Base-by-base conservation (phyloP, 2,329 filamentous ascomycete species). In the Fusarium verticillioides region DNA sequence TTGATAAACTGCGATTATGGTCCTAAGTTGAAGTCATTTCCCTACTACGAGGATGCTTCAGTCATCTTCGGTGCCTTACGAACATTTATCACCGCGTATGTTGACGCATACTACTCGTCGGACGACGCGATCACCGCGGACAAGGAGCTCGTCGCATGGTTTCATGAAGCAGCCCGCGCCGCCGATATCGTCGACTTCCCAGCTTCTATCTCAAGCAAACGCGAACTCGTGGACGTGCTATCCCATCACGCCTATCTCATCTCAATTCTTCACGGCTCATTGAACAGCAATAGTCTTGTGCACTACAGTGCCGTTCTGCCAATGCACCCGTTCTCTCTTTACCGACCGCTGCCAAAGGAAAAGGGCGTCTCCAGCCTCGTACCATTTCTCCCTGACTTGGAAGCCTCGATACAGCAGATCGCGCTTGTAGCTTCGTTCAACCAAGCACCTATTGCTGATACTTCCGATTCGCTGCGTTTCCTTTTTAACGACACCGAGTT, bases 161-260 rank as follows among this genome's bases (percentile, higher is more conserved):
- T 53, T 2, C 9, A 39, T 7, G 50, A 53, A 2, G 13, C 34
- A 26, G 19, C 23, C 5, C 7, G 11, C 6, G 50, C 7, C 9
- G 19, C 34, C 13, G 2, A 5, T 5, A 39, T 53, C 0, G 7
- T 28, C 5, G 34, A 53, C 19, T 53, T 53, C 3, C 50, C 50
- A 0, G 9, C 1, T 0, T 28, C 34, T 0, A 28, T 53, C 50
- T 2, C 34, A 0, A 53, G 6, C 7, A 53, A 19, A 39, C 8
- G 9, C 0, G 50, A 7, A 21, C 18, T 53, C 9, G 50, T 53
- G 3, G 34, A 7, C 3, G 50, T 53, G 0, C 50, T 53, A 4
- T 18, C 50, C 0, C 50, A 53, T 7, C 34, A 28, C 19, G 34
- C 50, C 3, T 53, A 53, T n/a, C 2, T 53, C 23, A 39, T 53